Base-by-base conservation (phyloP, 1,139 yeast species). In the Magnusiomyces magnusii region DNA sequence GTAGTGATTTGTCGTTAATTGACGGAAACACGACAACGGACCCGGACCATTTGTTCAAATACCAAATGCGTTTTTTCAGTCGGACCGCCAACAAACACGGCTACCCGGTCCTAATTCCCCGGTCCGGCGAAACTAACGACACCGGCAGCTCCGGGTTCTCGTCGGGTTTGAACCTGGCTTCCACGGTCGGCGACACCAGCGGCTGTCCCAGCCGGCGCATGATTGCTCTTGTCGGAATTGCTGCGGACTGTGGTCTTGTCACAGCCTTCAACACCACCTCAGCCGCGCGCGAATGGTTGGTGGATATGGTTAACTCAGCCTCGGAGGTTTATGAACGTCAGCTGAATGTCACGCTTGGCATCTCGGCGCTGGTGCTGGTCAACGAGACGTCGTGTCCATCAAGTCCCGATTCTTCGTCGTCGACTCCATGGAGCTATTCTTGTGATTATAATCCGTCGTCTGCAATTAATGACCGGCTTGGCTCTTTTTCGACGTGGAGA, bases 191-290 rank as follows among this genome's bases (percentile, higher is more conserved):
- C 28, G 67, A 71, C 59, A 67, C 71, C 2, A 54, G 62, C 1
- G 76, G 76, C 7, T 73, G 76, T 53, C 75, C 76, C n/a, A 61
- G 62, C 1, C 67, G 67, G 21, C 66, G 70, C 34, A 64, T 67
- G 57, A 66, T 70, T 34, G 75, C 77, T 1, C 64, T 72, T 28
- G 66, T 75, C 19, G 78, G 78, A 2, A 65, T 73, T 10, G 76
- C 74, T 9, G 76, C 71, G 1, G 78, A 75, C 63, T 74, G 76
- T 62, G 70, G 69, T 60, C 74, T 67, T 61, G 49, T 73, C 53
- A 54, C 65, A n/a, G 61, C 61, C 49, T 74, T 73, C 65, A 65
- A 67, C 57, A 60, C 65, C 23, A 58, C 68, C n/a, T 61, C 68
- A 5, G 69, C 67, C 2, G 73, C 74, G 7, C 68, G 72, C 5